Conservation (phyloP, 441 rosid species). For the Gossypium armourianum region DNA sequence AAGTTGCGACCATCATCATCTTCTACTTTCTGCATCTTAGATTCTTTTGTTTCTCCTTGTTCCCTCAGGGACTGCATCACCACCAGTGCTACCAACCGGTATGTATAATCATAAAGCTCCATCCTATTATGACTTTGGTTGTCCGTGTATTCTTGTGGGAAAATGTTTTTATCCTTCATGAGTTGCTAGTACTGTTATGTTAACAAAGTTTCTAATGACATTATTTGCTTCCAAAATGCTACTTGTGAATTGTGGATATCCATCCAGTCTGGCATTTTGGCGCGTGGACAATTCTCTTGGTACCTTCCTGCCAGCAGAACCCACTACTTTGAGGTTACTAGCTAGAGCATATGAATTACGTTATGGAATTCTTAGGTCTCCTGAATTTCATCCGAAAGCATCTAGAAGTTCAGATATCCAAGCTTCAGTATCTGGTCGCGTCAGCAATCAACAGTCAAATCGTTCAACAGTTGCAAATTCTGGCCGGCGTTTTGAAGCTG, state of each 20-base stretch:
- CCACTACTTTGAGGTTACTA: conserved; percentile 35
- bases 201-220: neutral
- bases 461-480: conserved; percentile 35
- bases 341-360: conserved; percentile 72
- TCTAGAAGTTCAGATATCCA: conserved; percentile 28
- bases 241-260: conserved; percentile 36
- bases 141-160: neutral
- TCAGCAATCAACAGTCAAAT: conserved; percentile 26
- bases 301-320: conserved; percentile 76
- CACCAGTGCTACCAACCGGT: conserved; percentile 46
- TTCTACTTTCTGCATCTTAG: conserved; percentile 64
- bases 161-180: neutral
- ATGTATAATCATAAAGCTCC: conserved; percentile 26
- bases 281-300: conserved; percentile 80
- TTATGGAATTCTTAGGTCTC: conserved; percentile 46
- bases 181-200: neutral
- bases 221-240: neutral
- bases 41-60: conserved; percentile 75
- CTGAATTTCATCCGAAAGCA: conserved; percentile 32
- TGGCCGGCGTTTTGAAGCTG: conserved; percentile 58
- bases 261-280: conserved; percentile 71
- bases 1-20: conserved; percentile 55
- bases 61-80: conserved; percentile 74
- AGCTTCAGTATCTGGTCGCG: conserved; percentile 29
- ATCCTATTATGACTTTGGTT: neutral